A percentile compares a stretch with the other conserved stretches of the same genome.
phyloP scores from a whole-genome alignment of 148 eudicot genomes.

The Rhododendron kiyosumense region DNA sequence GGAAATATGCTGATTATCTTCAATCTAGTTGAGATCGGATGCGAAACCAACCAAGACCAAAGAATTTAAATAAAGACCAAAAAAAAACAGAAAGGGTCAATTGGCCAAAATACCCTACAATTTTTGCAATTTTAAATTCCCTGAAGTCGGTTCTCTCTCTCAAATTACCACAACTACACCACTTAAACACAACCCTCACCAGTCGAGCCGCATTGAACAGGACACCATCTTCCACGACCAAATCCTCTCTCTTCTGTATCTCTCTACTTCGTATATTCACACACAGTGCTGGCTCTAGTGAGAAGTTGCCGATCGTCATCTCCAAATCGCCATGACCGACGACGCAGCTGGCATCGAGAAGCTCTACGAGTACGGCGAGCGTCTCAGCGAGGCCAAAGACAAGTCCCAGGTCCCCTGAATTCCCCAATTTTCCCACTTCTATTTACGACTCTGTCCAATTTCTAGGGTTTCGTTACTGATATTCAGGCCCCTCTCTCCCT shows the following conservation, averaged over 20 bases:
- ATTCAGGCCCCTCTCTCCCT: background rate
- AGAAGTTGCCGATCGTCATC: background rate
- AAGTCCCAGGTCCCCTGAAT: conserved; percentile 68
- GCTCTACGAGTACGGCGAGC: conserved; percentile 85
- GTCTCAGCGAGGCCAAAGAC: conserved; percentile 82
- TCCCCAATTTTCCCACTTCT: background rate
- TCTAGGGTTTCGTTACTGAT: conserved; percentile 28
- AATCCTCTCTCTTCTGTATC: background rate
- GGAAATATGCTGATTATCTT: too few relatives aligned
- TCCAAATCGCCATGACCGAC: conserved; percentile 43
- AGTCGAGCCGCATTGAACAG: background rate
- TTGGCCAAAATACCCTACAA: too few relatives aligned
- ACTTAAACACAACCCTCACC: background rate
- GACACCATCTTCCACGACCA: background rate
- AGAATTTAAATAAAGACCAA: too few relatives aligned
- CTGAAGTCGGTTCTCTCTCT: too few relatives aligned
- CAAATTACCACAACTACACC: background rate
- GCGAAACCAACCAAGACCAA: too few relatives aligned
- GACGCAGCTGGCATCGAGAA: conserved; percentile 69
- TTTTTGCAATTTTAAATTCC: too few relatives aligned
- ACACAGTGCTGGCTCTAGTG: background rate
- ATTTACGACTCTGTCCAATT: background rate
- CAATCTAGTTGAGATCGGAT: too few relatives aligned
- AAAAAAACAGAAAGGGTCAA: too few relatives aligned
- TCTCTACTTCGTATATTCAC: background rate